Conservation (phyloP, 177 flowering plant genomes). For the Vitis hybrid region DNA sequence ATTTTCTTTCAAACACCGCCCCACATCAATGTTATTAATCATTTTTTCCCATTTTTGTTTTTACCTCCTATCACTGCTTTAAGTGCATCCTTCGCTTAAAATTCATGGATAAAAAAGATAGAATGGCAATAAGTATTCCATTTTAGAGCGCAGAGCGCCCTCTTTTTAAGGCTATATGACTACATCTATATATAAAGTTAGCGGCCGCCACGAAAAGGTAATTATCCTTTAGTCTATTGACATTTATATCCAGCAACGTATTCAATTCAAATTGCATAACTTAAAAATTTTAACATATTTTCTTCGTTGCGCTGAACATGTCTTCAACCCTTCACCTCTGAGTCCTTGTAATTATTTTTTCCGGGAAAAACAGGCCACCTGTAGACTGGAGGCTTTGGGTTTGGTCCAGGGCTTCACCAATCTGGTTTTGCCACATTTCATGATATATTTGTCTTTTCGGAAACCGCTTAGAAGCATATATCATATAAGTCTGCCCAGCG, state of each 20-base stretch:
- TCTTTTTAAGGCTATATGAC: no score
- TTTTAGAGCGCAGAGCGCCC: background rate
- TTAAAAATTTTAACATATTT: background rate
- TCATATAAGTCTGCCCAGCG: background rate
- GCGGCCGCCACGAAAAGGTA: background rate
- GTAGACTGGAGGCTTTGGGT: background rate
- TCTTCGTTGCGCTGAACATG: background rate
- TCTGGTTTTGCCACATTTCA: background rate
- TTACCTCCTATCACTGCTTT: no score
- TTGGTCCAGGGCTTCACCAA: background rate
- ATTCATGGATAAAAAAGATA: no score
- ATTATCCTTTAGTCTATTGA: background rate
- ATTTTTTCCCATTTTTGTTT: no score
- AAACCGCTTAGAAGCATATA: no score
- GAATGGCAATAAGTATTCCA: no score
- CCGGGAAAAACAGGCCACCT: background rate
- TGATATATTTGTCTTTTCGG: background rate
- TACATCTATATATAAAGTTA: background rate
- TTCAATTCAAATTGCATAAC: background rate
- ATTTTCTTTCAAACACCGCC: no score
- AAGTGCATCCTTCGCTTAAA: no score
- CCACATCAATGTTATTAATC: no score
- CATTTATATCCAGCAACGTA: background rate
- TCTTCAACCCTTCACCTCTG: background rate
- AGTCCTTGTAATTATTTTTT: background rate